Evolutionary conservation across 2,329 filamentous ascomycete species (phyloP), one percentile per base, ranked within the genome.

Genomic region (Penicillium sp.): DNA sequence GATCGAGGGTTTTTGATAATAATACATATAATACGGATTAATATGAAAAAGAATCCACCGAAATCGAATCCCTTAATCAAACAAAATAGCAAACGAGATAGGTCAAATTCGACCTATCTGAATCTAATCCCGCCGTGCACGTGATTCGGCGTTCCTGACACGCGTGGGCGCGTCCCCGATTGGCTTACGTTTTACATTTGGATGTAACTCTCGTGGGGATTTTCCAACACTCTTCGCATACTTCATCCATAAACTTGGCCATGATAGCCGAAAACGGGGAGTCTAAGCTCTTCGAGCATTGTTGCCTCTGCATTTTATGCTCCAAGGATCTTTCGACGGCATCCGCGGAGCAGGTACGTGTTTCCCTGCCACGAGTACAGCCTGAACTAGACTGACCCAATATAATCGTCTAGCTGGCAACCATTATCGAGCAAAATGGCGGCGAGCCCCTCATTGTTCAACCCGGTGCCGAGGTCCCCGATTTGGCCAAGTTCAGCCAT

Each of bases 401-500:
- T 30, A 49, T 45, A 43, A 37, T 47, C 43, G 31, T 33, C 49
- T 60, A 84, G 81, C 65, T 82, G 50, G 73, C 75, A 28, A 70
- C 76, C 6, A 67, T 73, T 1, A 71, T 86, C 42, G 69, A 75
- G 57, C 67, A 76, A 56, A 71, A 80, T 63, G 81, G 79, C 46
- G 84, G 79, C 22, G 75, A 76, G 45, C 74, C 79, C 14, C 63
- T 78, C 35, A 70, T 77, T 31, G 73, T 75, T 59, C 59, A 75
- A 38, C 67, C 72, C 3, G 72, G 71, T 10, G 67, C 69, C 14
- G 61, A 69, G 14, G 70, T 73, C 36, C 69, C 71, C 16, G 63
- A 73, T 3, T 69, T 82, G 12, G 67, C 73, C 41, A 72, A 80
- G 50, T 77, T 85, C 57, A 86, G 82, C 7, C 86, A 89, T 69